Evolutionary conservation across 2,329 filamentous ascomycete species (phyloP).

Genomic region (Fusarium illudens): DNA sequence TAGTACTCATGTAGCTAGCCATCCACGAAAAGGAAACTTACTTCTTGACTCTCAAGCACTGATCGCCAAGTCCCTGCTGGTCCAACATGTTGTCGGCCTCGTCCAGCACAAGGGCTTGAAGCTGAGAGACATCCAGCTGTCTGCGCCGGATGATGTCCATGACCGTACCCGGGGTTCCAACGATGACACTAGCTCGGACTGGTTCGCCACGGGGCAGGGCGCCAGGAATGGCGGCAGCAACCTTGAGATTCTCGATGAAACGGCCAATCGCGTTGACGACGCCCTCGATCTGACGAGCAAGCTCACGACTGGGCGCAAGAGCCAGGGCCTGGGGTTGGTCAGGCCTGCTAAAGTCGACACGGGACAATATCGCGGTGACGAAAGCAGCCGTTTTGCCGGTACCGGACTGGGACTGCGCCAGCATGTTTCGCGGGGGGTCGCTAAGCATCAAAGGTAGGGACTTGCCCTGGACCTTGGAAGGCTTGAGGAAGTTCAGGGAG

Average conservation of each 20-base stretch:
- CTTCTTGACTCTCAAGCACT: slow-evolving; percentile 90
- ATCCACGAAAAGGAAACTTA: slow-evolving; percentile 49
- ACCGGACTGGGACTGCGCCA: slow-evolving; percentile 98
- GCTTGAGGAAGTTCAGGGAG: slow-evolving; percentile 88
- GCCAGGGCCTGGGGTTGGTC: slow-evolving; percentile 84
- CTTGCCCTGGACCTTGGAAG: slow-evolving; percentile 97
- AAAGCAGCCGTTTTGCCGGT: slow-evolving; percentile 99
- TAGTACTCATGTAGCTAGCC: slow-evolving; percentile 36
- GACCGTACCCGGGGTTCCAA: slow-evolving; percentile 93
- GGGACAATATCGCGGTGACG: slow-evolving; percentile 88
- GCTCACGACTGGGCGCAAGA: slow-evolving; percentile 90
- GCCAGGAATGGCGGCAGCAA: slow-evolving; percentile 86
- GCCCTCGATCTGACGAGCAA: slow-evolving; percentile 91
- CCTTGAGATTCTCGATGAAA: slow-evolving; percentile 78
- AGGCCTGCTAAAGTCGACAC: slow-evolving; percentile 76
- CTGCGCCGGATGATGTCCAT: slow-evolving; percentile 84
- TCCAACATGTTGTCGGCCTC: slow-evolving; percentile 99
- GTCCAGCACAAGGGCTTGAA: slow-evolving; percentile 89
- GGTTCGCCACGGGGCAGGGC: slow-evolving; percentile 72
- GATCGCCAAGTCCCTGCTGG: slow-evolving; percentile 92
- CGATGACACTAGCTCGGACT: slow-evolving; percentile 80
- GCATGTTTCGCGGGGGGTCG: slow-evolving; percentile 91
- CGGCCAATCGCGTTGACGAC: slow-evolving; percentile 86
- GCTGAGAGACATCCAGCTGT: slow-evolving; percentile 73
- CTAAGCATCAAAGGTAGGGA: slow-evolving; percentile 88